phyloP scores from a whole-genome alignment of 768 basidiomycete genomes.

The Agrocybe pediades region DNA sequence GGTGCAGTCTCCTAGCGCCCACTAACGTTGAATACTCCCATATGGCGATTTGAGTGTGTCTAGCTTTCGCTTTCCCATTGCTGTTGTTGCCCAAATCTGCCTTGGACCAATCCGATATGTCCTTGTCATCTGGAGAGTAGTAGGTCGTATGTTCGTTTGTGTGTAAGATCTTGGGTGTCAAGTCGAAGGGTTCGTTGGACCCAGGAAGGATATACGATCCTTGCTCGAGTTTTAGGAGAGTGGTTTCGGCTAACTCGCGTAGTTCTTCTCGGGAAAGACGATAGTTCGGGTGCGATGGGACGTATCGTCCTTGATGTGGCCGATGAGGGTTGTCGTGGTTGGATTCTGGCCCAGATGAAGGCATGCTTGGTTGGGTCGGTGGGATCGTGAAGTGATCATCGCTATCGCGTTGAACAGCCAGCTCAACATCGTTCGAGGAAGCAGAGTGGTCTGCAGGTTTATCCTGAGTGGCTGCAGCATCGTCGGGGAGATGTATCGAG shows the following conservation, averaged over 20 bases:
- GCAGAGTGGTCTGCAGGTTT: too few species aligned
- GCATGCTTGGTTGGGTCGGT: background rate
- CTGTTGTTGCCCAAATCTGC: background rate
- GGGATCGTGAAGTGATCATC: background rate
- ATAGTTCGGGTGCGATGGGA: constrained; percentile 15
- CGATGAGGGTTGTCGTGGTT: background rate
- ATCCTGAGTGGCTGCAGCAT: too few species aligned
- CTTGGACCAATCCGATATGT: constrained; percentile 11
- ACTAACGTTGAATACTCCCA: constrained; percentile 26
- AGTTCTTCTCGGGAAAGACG: constrained; percentile 24
- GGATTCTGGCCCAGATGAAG: background rate
- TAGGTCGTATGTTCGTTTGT: constrained; percentile 21
- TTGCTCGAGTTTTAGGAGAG: constrained; percentile 20
- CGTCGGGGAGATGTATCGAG: too few species aligned
- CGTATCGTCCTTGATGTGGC: constrained; percentile 17
- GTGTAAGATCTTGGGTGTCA: constrained; percentile 14
- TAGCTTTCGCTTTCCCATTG: background rate
- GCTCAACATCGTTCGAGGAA: too few species aligned
- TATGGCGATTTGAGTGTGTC: constrained; percentile 18
- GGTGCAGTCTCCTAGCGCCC: constrained; percentile 21
- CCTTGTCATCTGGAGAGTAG: constrained; percentile 19
- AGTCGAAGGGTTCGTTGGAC: constrained; percentile 13
- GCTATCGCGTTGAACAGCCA: too few species aligned
- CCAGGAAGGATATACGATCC: constrained; percentile 22
- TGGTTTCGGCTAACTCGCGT: constrained; percentile 19